These are phyloP conservation scores for Limnomonas spitsbergensis DNA, from an alignment of 139 green algal genomes.

Conservation along the genomic window DNA sequence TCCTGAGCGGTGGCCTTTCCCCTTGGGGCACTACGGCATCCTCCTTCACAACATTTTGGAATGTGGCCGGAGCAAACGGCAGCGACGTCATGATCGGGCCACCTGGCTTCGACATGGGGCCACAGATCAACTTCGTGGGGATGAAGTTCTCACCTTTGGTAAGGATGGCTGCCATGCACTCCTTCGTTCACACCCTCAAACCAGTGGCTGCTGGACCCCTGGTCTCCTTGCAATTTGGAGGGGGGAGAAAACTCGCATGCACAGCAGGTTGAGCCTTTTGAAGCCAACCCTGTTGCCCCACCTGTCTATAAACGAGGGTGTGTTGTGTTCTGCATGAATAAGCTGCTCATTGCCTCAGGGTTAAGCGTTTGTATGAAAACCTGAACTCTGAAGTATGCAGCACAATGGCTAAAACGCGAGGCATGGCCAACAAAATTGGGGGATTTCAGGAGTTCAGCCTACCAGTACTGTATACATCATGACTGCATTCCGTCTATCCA, in stretches of 20 bases:
- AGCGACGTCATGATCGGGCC: not conserved
- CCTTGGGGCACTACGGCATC: not conserved
- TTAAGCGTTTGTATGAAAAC: too few species aligned
- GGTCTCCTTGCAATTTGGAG: not conserved
- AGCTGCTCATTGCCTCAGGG: too few species aligned
- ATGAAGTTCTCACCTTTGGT: not conserved
- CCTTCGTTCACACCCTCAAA: not conserved
- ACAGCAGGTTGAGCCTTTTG: too few species aligned
- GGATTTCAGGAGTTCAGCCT: too few species aligned
- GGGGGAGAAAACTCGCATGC: too few species aligned
- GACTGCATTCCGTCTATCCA: not conserved
- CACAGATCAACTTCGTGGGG: slow-evolving; percentile 4
- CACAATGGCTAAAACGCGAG: too few species aligned
- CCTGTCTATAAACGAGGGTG: too few species aligned
- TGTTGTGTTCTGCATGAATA: too few species aligned
- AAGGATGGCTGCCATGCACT: not conserved
- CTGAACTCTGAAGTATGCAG: too few species aligned
- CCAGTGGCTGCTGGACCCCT: not conserved
- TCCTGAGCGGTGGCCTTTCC: not conserved
- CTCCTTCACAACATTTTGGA: not conserved
- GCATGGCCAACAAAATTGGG: too few species aligned
- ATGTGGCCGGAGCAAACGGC: not conserved
- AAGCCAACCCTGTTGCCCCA: too few species aligned
- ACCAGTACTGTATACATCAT: too few species aligned
- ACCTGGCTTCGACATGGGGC: not conserved